Evolutionary conservation across 306 rosid genomes (phyloP).

Genomic region (Comarum palustre): DNA sequence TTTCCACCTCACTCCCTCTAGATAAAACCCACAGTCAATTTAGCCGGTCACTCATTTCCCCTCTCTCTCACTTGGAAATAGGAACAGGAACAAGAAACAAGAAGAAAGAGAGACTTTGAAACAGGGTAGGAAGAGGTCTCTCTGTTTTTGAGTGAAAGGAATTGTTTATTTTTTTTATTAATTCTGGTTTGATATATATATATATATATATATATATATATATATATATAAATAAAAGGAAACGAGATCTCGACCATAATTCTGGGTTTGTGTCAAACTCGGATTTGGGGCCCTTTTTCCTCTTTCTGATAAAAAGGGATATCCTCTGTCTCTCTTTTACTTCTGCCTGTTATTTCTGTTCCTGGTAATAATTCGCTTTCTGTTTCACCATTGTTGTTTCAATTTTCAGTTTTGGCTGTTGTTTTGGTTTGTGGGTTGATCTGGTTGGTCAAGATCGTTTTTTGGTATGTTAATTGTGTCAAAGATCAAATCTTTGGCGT

Average conservation of each 20-base stretch:
- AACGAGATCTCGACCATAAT: conserved; percentile 37
- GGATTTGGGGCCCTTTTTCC: conserved; percentile 45
- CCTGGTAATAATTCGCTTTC: conserved; percentile 31
- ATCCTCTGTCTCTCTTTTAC: conserved; percentile 25
- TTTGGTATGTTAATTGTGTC: conserved; percentile 11
- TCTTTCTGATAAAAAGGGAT: conserved; percentile 31
- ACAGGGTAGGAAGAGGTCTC: conserved; percentile 9
- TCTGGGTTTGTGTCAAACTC: conserved; percentile 28
- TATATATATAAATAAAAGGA: conserved; percentile 26
- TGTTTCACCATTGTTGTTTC: neutral
- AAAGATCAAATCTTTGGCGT: neutral
- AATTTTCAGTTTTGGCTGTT: neutral
- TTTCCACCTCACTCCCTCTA: conserved; percentile 16
- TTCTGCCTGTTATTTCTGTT: conserved; percentile 25
- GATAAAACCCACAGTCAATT: conserved; percentile 6
- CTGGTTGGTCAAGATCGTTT: conserved; percentile 23
- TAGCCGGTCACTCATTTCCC: neutral
- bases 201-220: neutral
- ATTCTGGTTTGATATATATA: neutral
- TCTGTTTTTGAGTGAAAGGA: neutral
- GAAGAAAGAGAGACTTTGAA: conserved; percentile 18
- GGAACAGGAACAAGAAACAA: conserved; percentile 4
- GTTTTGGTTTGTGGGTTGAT: conserved; percentile 15
- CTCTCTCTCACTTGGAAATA: conserved; percentile 27
- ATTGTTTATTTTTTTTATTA: neutral